Evolutionary conservation across 352 stramenopile genomes (phyloP).

Genomic region (Albugo candida): DNA sequence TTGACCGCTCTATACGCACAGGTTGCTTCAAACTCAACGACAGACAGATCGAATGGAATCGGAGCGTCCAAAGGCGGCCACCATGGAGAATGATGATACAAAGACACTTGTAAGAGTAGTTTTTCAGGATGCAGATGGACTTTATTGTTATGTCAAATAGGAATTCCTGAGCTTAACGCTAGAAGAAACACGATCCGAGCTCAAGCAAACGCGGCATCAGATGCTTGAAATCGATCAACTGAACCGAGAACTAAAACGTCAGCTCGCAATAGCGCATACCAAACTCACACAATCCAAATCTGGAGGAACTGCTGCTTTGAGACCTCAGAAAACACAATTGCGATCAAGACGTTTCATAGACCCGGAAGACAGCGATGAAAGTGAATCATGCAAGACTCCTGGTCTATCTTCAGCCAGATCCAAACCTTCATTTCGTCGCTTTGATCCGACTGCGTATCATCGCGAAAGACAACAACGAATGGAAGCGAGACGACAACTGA

Average conservation of each 20-base stretch:
- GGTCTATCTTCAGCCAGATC: too few species aligned
- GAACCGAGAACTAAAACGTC: conserved; percentile 50
- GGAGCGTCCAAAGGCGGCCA: conserved; percentile 16
- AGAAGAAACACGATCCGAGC: conserved; percentile 29
- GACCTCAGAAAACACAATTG: background rate
- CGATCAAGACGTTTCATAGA: background rate
- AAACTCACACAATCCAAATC: conserved; percentile 7
- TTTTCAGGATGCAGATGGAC: too few species aligned
- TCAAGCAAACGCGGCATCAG: conserved; percentile 35
- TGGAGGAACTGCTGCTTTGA: background rate
- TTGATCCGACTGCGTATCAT: conserved; percentile 71
- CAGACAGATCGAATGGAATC: conserved; percentile 22
- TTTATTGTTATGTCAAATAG: conserved; percentile 7
- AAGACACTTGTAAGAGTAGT: too few species aligned
- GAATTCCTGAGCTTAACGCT: conserved; percentile 28
- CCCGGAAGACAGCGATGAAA: background rate
- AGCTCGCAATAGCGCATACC: conserved; percentile 39
- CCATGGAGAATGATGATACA: background rate
- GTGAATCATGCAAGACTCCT: background rate
- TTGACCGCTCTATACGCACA: background rate
- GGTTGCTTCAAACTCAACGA: conserved; percentile 4
- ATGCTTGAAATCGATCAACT: conserved; percentile 47
- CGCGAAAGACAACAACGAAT: conserved; percentile 30
- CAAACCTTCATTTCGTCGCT: conserved; percentile 23
- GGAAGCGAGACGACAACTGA: conserved; percentile 2